Percentiles rank a stretch among this genome's conserved stretches.
Evolutionary conservation across 176 grass and related monocot genomes (phyloP).

Genomic region (Oropetium thomaeum): DNA sequence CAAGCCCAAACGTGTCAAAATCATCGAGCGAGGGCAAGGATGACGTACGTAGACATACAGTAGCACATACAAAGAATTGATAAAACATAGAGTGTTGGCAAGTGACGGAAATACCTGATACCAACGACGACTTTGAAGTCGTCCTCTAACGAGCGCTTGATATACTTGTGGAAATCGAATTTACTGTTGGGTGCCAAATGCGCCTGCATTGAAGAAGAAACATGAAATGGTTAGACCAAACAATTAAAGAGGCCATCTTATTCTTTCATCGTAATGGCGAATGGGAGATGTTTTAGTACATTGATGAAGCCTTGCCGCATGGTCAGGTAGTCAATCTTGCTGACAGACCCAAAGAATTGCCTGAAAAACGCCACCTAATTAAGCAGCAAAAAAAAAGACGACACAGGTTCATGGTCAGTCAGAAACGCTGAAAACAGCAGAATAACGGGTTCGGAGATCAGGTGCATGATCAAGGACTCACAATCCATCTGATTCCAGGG

Average conservation of each 20-base stretch:
- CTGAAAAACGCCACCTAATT: constrained; percentile 87
- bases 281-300: constrained; percentile 23
- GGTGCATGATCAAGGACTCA: constrained; percentile 16
- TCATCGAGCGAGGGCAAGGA: not conserved
- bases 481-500: constrained; percentile 54
- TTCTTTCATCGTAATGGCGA: not conserved
- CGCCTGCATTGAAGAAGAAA: constrained; percentile 40
- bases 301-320: constrained; percentile 92
- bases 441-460: not conserved
- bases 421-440: not conserved
- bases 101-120: constrained; percentile 53
- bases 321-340: constrained; percentile 81
- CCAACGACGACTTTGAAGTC: constrained; percentile 91
- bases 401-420: not conserved
- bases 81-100: not conserved
- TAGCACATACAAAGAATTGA: not conserved
- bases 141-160: constrained; percentile 85
- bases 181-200: constrained; percentile 59
- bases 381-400: not conserved
- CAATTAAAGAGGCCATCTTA: not conserved
- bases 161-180: constrained; percentile 89
- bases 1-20: constrained; percentile 26
- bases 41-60: not conserved
- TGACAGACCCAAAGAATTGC: constrained; percentile 85
- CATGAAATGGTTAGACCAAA: not conserved